Evolutionary conservation across 208 protist species (phyloP).

Genomic region (Herpetomonas tarakana): DNA sequence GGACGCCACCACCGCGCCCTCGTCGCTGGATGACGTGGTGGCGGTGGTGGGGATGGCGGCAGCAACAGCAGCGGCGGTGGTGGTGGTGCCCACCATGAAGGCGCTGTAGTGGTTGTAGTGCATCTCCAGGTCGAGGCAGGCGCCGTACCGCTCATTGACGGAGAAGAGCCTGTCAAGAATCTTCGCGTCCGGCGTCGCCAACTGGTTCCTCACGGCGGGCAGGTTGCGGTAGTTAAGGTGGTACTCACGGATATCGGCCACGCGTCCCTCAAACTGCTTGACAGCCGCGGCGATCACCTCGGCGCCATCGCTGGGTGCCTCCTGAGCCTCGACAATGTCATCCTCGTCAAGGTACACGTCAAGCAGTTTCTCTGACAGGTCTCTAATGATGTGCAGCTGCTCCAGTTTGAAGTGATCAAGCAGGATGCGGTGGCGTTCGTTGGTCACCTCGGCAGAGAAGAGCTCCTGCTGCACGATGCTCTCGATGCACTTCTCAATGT

Average conservation of each 20-base stretch:
- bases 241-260: conserved; percentile 86
- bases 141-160: conserved; percentile 53
- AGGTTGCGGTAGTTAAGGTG: conserved; percentile 72
- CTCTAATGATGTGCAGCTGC: conserved; percentile 43
- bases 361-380: conserved; percentile 68
- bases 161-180: conserved; percentile 60
- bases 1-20: conserved; percentile 4
- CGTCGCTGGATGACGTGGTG: not conserved
- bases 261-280: conserved; percentile 63
- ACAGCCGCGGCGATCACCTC: conserved; percentile 50
- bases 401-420: conserved; percentile 74
- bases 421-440: conserved; percentile 71
- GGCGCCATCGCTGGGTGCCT: conserved; percentile 42
- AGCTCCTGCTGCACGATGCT: conserved; percentile 85
- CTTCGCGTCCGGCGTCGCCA: conserved; percentile 45
- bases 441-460: conserved; percentile 43
- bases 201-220: conserved; percentile 40
- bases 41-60: not conserved
- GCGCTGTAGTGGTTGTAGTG: conserved; percentile 68
- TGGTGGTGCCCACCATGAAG: conserved; percentile 67
- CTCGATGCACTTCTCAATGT: conserved; percentile 76
- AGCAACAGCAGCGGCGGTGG: conserved; percentile 18
- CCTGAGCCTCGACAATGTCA: conserved; percentile 63
- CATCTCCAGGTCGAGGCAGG: conserved; percentile 72
- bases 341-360: conserved; percentile 86